Evolutionary conservation across 2,329 filamentous ascomycete genomes (phyloP).

Genomic region (Bertia moriformis): DNA sequence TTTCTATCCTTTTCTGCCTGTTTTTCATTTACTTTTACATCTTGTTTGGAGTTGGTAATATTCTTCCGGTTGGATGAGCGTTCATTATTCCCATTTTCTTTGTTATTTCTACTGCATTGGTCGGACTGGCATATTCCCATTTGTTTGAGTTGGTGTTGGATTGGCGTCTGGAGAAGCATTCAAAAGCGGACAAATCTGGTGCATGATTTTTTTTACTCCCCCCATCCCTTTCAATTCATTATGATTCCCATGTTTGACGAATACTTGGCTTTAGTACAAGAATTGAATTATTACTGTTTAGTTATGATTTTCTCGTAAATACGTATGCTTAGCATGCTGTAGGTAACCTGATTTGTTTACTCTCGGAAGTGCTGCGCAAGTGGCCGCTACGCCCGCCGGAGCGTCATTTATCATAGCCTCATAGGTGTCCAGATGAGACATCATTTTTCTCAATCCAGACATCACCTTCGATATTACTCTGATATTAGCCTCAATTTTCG

Average conservation of each 20-base stretch:
- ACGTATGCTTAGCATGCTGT: conserved; percentile 15
- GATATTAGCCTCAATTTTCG: too few relatives aligned
- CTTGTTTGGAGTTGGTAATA: too few relatives aligned
- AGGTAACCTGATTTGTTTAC: conserved; percentile 15
- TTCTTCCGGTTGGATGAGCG: too few relatives aligned
- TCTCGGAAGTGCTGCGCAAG: background rate
- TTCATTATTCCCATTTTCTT: background rate
- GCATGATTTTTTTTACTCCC: background rate
- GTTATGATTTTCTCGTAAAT: too few relatives aligned
- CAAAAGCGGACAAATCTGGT: background rate
- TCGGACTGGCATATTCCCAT: background rate
- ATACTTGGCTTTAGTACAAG: too few relatives aligned
- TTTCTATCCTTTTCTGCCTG: background rate
- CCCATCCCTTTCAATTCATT: too few relatives aligned
- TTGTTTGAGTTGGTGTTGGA: too few relatives aligned
- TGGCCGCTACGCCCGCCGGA: background rate
- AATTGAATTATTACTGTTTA: too few relatives aligned
- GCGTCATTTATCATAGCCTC: background rate
- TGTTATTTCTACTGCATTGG: background rate
- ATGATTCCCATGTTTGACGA: background rate
- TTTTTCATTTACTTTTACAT: too few relatives aligned
- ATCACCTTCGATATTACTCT: too few relatives aligned
- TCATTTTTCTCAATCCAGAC: too few relatives aligned
- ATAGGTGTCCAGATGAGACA: too few relatives aligned
- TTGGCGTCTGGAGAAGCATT: background rate